Evolutionary conservation across 2,329 filamentous ascomycete genomes (phyloP).

Genomic region (Fusarium sp.): DNA sequence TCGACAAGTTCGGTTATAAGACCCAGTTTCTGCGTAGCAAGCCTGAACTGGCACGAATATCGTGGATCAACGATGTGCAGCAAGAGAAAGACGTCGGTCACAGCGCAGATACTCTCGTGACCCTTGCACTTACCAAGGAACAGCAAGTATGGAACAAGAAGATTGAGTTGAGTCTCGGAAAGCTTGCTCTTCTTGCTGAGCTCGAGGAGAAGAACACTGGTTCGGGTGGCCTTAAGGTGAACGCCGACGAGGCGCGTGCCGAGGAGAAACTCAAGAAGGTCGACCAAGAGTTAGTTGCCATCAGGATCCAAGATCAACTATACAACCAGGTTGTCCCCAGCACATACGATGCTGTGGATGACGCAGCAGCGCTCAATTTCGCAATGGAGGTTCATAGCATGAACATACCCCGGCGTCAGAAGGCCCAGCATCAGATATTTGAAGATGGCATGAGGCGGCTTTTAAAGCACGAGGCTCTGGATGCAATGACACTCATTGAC

Average conservation of each 20-base stretch:
- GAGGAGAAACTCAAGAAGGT: conserved; percentile 62
- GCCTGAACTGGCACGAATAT: conserved; percentile 77
- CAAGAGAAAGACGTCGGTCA: conserved; percentile 78
- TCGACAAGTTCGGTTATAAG: conserved; percentile 75
- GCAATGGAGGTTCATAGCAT: conserved; percentile 74
- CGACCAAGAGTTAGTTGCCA: conserved; percentile 72
- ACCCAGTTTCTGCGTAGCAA: conserved; percentile 81
- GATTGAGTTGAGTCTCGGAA: conserved; percentile 88
- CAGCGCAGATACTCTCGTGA: conserved; percentile 76
- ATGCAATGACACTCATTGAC: conserved; percentile 73
- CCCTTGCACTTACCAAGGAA: conserved; percentile 76
- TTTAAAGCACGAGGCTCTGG: conserved; percentile 76
- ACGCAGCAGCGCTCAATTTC: conserved; percentile 79
- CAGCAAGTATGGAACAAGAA: conserved; percentile 91
- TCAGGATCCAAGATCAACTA: conserved; percentile 82
- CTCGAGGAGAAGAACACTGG: conserved; percentile 48
- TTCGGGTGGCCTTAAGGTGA: conserved; percentile 51
- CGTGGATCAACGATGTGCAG: conserved; percentile 94
- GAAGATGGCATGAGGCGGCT: conserved; percentile 75
- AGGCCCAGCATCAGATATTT: conserved; percentile 76
- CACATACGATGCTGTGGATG: conserved; percentile 79
- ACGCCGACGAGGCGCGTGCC: conserved; percentile 49
- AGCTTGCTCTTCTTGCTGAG: conserved; percentile 79
- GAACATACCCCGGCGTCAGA: conserved; percentile 66
- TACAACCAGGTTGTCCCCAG: conserved; percentile 76